Base-by-base conservation (phyloP, 2,329 filamentous ascomycete genomes). In the Aureobasidium sp. region DNA sequence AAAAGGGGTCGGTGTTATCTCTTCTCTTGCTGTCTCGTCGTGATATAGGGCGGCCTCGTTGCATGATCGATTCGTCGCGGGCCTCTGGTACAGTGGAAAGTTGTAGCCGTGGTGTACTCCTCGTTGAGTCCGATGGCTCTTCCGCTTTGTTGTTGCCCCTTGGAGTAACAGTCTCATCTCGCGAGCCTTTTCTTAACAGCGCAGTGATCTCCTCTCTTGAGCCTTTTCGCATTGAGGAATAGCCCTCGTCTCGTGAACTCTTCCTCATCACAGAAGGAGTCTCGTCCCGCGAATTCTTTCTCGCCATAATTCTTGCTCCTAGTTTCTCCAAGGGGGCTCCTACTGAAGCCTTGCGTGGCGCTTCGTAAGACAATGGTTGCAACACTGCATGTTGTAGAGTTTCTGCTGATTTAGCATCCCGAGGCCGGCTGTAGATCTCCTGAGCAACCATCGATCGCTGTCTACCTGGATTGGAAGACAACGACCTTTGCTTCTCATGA, bases 381-480 rank as follows among this genome's bases (percentile, higher is more conserved):
- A 58, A 21, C 27, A 45, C 32, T 7, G 45, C 10, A 32, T 34
- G 44, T 13, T 29, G 57, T 25, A 59, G 16, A 15, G 45, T 25
- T 15, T 49, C 44, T 42, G 27, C 57, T 32, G 36, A 50, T 45
- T 8, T 41, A 7, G 45, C 45, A 27, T 50, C 42, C 21, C 41
- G 45, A 10, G 42, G 32, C n/a, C 41, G 54, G n/a, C 30, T 47
- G 42, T 48, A 48, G 2, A 58, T 37, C 39, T 58, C 54, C 21
- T 58, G 54, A 5, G 54, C 54, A 29, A 58, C 32, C 54, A 58
- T 58, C 4, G 54, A 58, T 39, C 42, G 30, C 15, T 58, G 54
- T 48, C 54, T 39, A 34, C 44, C 44, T 32, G 44, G 57, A 42
- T 59, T 50, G 10, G 45, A 49, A 45, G 54, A 48, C 9, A 39